Evolutionary conservation across 2,329 filamentous ascomycete species (phyloP), one percentile per base, ranked within the genome.

Genomic region (Penicillium brasilianum): DNA sequence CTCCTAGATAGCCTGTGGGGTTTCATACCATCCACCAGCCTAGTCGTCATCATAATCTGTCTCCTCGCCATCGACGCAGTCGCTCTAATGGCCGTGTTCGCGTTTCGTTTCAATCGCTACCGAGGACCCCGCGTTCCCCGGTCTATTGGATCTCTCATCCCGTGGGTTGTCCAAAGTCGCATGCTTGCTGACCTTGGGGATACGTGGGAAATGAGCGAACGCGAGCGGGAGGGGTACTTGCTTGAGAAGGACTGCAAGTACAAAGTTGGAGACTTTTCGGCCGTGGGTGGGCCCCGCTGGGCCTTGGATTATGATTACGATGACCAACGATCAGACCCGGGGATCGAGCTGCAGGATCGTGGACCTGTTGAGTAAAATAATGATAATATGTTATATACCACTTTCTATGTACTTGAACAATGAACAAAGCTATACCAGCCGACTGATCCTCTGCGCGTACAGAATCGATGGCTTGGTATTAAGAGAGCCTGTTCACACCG

Each of bases 91-190:
- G 58, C 48, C 11, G 67, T 69, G 5, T 69, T 69, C 39, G 55
- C 50, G 43, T n/a, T 63, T 28, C 57, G 66, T 44, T 51, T 56
- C 52, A 53, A 54, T n/a, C 43, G 61, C 9, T 67, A 66, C 20
- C 58, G 41, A 8, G 66, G 66, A 4, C 58, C 60, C 3, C 66
- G 59, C 5, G 60, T 62, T n/a, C 67, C 67, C 1, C 66, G 62
- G 16, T 65, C 66, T 0, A 62, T 68, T 18, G 67, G 67, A 2
- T 64, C 66, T 22, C 51, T 69, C 5, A 57, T 69, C 0, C 67
- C 67, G 0, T 67, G 62, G 61, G 50, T 69, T 13, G 46, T 53
- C 1, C 52, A 63, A 2, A 66, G 64, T 44, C 59, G 59, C 4
- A 62, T 69, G 50, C 44, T 69, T 8, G 36, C 53, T 14, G 66